Evolutionary conservation across 306 rosid species (phyloP).

Genomic region (Sicyos edulis): DNA sequence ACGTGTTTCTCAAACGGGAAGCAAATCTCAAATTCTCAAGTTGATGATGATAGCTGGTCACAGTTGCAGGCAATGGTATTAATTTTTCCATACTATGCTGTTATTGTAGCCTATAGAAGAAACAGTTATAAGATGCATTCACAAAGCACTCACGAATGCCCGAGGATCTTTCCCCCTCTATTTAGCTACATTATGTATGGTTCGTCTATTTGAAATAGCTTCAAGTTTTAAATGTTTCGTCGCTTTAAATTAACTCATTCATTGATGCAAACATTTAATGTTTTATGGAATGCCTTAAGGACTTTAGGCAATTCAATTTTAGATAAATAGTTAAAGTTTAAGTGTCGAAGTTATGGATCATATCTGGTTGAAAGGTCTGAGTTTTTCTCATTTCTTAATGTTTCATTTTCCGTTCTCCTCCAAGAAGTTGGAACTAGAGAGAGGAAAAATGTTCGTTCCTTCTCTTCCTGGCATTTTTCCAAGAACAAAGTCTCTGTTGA

Average conservation of each 20-base stretch:
- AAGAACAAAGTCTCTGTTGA: slow-evolving; percentile 1
- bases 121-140: slow-evolving; percentile 7
- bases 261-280: slow-evolving; percentile 7
- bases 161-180: neutral
- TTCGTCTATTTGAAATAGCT: neutral
- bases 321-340: neutral
- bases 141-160: slow-evolving; percentile 14
- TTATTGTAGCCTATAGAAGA: neutral
- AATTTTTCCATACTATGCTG: slow-evolving; percentile 15
- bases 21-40: slow-evolving; percentile 29
- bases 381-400: slow-evolving; percentile 17
- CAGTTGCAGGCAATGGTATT: slow-evolving; percentile 37
- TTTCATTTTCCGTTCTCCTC: neutral
- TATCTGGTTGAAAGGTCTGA: neutral
- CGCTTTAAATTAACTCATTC: neutral
- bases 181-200: neutral
- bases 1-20: slow-evolving; percentile 24
- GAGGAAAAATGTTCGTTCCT: neutral
- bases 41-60: slow-evolving; percentile 34
- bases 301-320: neutral
- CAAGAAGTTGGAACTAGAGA: neutral
- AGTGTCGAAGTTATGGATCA: neutral
- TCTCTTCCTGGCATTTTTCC: neutral
- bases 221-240: neutral
- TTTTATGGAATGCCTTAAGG: neutral